Conservation (phyloP, 495 filamentous ascomycete species). For the Xylaria castorea region DNA sequence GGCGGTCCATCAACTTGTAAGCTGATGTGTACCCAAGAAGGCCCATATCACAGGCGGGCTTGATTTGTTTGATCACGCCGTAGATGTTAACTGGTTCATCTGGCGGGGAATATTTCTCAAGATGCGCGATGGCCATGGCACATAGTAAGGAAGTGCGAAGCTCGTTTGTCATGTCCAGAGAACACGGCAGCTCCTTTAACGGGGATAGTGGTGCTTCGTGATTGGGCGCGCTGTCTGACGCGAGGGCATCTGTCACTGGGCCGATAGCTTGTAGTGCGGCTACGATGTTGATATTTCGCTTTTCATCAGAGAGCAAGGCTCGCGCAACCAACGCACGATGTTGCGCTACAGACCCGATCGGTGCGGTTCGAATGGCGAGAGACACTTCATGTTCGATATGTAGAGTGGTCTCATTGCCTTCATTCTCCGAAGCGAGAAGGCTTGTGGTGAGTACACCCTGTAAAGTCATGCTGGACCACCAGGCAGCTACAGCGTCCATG, state of each 20-base stretch:
- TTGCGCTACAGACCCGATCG: constrained; percentile 76
- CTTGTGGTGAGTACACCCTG: constrained; percentile 71
- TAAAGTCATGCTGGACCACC: constrained; percentile 83
- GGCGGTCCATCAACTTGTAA: constrained; percentile 71
- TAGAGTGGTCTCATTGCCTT: constrained; percentile 43
- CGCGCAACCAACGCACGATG: constrained; percentile 79
- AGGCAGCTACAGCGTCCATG: constrained; percentile 87
- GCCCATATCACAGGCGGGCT: constrained; percentile 61
- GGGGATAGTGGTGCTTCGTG: constrained; percentile 26
- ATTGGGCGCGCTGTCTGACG: constrained; percentile 33
- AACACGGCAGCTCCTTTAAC: constrained; percentile 52
- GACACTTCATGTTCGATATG: constrained; percentile 62
- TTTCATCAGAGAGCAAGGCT: constrained; percentile 62
- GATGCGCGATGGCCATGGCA: constrained; percentile 78
- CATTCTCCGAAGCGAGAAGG: constrained; percentile 54
- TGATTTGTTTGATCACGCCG: constrained; percentile 54
- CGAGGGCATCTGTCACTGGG: constrained; percentile 42
- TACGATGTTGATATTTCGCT: constrained; percentile 61
- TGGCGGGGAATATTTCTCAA: constrained; percentile 54
- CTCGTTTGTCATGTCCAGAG: constrained; percentile 52
- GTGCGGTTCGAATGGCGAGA: constrained; percentile 76
- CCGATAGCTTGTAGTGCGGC: constrained; percentile 61
- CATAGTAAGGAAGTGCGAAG: constrained; percentile 68
- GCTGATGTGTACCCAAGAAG: constrained; percentile 80
- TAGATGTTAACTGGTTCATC: constrained; percentile 51